Evolutionary conservation across 2,329 filamentous ascomycete genomes (phyloP).

Genomic region (Teratosphaeria nubilosa): DNA sequence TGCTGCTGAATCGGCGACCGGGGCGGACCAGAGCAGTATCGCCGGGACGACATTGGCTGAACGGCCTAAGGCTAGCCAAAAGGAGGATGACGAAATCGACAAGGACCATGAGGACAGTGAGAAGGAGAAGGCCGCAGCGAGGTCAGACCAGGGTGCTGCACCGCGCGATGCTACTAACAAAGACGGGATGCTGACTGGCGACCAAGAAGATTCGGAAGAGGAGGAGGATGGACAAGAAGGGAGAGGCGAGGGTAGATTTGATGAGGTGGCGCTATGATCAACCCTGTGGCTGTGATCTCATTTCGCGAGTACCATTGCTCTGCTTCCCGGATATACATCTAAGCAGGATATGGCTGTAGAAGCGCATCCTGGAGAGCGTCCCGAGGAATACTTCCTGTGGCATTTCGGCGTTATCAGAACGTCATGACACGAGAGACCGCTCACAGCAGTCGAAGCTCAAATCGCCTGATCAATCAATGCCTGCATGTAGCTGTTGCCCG

Average conservation of each 20-base stretch:
- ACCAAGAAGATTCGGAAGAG: constrained; percentile 4
- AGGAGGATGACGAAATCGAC: constrained; percentile 4
- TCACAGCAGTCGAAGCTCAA: background rate
- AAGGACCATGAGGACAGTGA: constrained; percentile 3
- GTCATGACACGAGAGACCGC: background rate
- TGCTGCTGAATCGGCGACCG: background rate
- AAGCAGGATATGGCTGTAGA: background rate
- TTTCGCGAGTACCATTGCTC: background rate
- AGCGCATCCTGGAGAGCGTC: background rate
- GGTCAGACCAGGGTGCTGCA: background rate
- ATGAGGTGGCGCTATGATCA: constrained; percentile 11
- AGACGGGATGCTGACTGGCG: constrained; percentile 1
- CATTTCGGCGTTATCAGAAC: background rate
- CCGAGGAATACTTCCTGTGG: background rate
- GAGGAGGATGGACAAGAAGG: background rate
- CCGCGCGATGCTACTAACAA: background rate
- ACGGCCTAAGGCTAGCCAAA: background rate
- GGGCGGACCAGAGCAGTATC: background rate
- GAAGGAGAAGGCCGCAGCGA: background rate
- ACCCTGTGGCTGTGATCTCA: background rate
- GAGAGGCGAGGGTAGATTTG: constrained; percentile 11
- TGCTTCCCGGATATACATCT: background rate
- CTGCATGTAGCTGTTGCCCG: background rate
- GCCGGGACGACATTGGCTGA: constrained; percentile 6
- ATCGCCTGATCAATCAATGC: background rate